These are phyloP conservation scores for Tinospora cordifolia DNA, from an alignment of 164 flowering plant species.

Conservation along the genomic window DNA sequence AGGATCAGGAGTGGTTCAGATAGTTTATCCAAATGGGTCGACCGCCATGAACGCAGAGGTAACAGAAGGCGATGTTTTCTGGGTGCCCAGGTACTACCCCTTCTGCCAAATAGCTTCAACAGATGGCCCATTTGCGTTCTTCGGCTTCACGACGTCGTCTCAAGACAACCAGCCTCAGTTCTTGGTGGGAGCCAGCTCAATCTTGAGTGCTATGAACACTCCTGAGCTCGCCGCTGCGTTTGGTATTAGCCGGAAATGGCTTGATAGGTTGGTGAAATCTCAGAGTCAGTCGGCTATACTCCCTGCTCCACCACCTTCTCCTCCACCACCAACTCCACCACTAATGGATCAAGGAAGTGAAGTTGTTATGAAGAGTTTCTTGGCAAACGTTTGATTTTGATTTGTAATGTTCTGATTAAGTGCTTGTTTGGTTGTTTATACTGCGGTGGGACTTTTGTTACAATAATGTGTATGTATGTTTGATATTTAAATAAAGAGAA, in stretches of 20 bases:
- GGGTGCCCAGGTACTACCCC: constrained; percentile 79
- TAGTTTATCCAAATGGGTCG: constrained; percentile 79
- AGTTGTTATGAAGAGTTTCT: not conserved
- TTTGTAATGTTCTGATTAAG: not conserved
- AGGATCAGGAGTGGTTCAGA: constrained; percentile 59
- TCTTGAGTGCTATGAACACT: constrained; percentile 40
- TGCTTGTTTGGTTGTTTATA: not conserved
- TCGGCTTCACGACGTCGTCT: constrained; percentile 89
- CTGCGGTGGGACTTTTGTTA: not conserved
- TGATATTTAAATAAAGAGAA: not conserved
- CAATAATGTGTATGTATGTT: not conserved
- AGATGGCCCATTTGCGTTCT: constrained; percentile 74
- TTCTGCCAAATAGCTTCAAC: constrained; percentile 87
- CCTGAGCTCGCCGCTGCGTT: constrained; percentile 66
- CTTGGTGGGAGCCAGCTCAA: constrained; percentile 58
- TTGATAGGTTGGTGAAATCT: constrained; percentile 25
- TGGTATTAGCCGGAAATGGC: constrained; percentile 33
- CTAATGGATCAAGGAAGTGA: not conserved
- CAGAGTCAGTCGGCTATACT: constrained; percentile 58
- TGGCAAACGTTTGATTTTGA: not conserved
- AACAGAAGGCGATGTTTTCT: constrained; percentile 66
- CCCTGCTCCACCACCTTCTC: constrained; percentile 17
- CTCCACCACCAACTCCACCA: too few species aligned
- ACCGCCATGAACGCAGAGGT: constrained; percentile 54
- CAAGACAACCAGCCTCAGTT: constrained; percentile 69